Evolutionary conservation across 2,329 filamentous ascomycete genomes (phyloP).

Genomic region (Trichoderma koningiopsis): DNA sequence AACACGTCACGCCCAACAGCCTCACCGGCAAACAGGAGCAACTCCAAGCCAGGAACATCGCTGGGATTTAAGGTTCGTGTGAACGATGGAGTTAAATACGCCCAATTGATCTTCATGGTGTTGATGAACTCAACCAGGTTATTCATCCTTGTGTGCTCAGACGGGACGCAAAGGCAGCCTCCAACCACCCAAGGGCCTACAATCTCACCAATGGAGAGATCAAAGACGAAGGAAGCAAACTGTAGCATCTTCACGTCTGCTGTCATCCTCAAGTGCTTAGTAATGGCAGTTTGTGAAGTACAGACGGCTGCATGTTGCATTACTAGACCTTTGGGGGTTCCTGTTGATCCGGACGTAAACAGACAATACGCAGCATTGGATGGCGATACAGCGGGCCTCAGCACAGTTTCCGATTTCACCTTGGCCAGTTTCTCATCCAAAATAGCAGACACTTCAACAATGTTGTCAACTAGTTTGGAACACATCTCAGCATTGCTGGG

Average conservation of each 20-base stretch:
- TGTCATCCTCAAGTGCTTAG: slow-evolving; percentile 12
- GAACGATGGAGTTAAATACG: slow-evolving; percentile 28
- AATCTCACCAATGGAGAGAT: slow-evolving; percentile 28
- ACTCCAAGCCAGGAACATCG: slow-evolving; percentile 24
- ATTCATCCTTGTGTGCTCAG: slow-evolving; percentile 25
- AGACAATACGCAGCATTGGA: slow-evolving; percentile 27
- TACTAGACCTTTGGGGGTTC: slow-evolving; percentile 28
- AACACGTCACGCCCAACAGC: slow-evolving; percentile 24
- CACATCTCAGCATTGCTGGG: slow-evolving; percentile 30
- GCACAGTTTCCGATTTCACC: neutral
- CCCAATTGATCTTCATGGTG: slow-evolving; percentile 12
- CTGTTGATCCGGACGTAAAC: slow-evolving; percentile 28
- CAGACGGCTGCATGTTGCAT: slow-evolving; percentile 27
- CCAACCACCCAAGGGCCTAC: slow-evolving; percentile 26
- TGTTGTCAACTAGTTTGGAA: slow-evolving; percentile 20
- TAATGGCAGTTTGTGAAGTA: slow-evolving; percentile 22
- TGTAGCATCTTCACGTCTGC: slow-evolving; percentile 27
- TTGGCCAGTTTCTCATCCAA: slow-evolving; percentile 2
- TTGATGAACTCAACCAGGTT: slow-evolving; percentile 24
- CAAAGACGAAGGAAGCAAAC: slow-evolving; percentile 30
- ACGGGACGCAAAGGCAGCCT: slow-evolving; percentile 28
- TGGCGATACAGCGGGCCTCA: slow-evolving; percentile 16
- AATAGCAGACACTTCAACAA: slow-evolving; percentile 25
- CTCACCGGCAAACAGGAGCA: slow-evolving; percentile 28
- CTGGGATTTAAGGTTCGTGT: slow-evolving; percentile 24